phyloP scores from a whole-genome alignment of 2,329 filamentous ascomycete species.

The Penicillium sp. region DNA sequence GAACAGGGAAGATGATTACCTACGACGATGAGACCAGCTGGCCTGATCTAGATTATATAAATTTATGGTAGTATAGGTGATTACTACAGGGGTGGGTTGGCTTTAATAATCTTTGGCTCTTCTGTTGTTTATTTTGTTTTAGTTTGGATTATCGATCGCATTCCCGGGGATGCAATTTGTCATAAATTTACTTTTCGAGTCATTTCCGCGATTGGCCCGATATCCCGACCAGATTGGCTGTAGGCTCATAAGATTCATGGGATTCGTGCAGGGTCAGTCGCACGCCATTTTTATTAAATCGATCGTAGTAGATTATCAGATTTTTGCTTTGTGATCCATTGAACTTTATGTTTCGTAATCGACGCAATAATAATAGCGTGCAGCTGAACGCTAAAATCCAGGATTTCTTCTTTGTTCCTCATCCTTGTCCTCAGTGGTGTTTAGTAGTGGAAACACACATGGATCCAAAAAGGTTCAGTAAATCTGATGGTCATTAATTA shows the following conservation, averaged over 20 bases:
- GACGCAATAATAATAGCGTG: no score
- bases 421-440: no score
- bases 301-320: background rate
- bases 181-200: constrained; percentile 19
- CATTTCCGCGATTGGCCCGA: constrained; percentile 28
- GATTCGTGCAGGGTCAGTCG: constrained; percentile 4
- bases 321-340: no score
- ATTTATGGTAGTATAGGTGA: background rate
- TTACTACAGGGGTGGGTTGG: background rate
- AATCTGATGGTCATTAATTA: no score
- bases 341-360: no score
- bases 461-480: no score
- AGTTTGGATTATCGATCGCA: background rate
- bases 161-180: constrained; percentile 13
- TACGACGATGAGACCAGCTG: background rate
- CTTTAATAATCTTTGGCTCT: background rate
- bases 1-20: background rate
- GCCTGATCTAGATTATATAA: background rate
- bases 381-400: no score
- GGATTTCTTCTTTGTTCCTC: no score
- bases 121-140: background rate
- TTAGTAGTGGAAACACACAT: no score
- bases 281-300: constrained; percentile 10
- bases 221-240: background rate
- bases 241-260: background rate